Percentiles rank a stretch among this genome's conserved stretches.
Evolutionary conservation across 495 filamentous ascomycete species (phyloP).

Genomic region (Penicillium alfredii): DNA sequence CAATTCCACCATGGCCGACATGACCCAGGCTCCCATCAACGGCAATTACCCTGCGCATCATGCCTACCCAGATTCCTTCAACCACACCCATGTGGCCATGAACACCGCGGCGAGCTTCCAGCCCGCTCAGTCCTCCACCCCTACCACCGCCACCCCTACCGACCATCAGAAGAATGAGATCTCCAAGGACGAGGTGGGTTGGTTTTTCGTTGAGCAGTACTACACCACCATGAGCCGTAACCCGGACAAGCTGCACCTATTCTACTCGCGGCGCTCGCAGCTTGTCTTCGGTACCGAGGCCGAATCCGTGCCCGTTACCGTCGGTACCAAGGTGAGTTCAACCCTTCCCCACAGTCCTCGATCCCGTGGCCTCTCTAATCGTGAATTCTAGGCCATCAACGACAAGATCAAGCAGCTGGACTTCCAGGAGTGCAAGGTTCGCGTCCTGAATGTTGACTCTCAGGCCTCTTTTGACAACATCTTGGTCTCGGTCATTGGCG

Average conservation of each 20-base stretch:
- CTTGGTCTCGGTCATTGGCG: slow-evolving; percentile 93
- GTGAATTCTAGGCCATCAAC: slow-evolving; percentile 77
- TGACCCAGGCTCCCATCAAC: slow-evolving; percentile 40
- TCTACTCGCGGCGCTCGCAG: slow-evolving; percentile 78
- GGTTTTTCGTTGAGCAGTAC: slow-evolving; percentile 99
- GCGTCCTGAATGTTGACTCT: slow-evolving; percentile 94
- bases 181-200: slow-evolving; percentile 86
- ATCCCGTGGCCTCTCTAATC: neutral
- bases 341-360: neutral
- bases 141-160: slow-evolving; percentile 34
- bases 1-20: slow-evolving; percentile 37
- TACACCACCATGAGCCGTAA: slow-evolving; percentile 93
- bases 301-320: slow-evolving; percentile 72
- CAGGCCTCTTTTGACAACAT: slow-evolving; percentile 90
- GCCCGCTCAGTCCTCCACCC: slow-evolving; percentile 40
- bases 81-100: slow-evolving; percentile 29
- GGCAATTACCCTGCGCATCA: slow-evolving; percentile 41
- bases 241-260: slow-evolving; percentile 87
- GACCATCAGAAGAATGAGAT: slow-evolving; percentile 42
- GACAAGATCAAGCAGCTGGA: slow-evolving; percentile 88
- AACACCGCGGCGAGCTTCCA: slow-evolving; percentile 40
- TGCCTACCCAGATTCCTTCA: slow-evolving; percentile 37
- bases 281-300: slow-evolving; percentile 82
- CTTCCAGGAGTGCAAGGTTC: slow-evolving; percentile 97
- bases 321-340: slow-evolving; percentile 73